Base-by-base conservation (phyloP, 2,329 filamentous ascomycete species). In the Trichoderma asperellum region DNA sequence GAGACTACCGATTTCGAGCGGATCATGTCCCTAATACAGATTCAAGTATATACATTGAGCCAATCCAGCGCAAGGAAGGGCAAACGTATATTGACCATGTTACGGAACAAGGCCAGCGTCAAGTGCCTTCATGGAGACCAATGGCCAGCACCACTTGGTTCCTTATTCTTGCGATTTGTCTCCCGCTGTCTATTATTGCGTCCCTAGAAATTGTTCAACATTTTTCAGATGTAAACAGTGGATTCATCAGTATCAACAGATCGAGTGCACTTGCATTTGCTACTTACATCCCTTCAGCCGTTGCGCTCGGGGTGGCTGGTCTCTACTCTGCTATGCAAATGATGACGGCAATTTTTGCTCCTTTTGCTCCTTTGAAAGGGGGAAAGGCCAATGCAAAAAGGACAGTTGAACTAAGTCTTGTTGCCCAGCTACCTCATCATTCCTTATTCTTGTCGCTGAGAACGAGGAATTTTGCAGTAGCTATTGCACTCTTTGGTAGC, bases 211-310 rank as follows among this genome's bases (percentile, higher is more conserved):
- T 67, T 37, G 37, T 59, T 47, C 64, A 67, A 12, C 64, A 67
- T 40, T 67, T 59, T 16, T 67, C 64, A 27, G 55, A 67, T 3
- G 10, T 52, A 6, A 59, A 59, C 6, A 5, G 52, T 5, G 64
- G 64, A 12, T 67, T 67, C 0, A 16, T 67, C 14, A 52, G 64
- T 14, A 59, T 59, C 5, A 11, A n/a, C 1, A 29, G 40, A 8
- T 59, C 64, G 40, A 67, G 21, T 2, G n/a, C 64, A 7, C 27
- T 58, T 52, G 55, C 55, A 18, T 58, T 67, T 52, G 53, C 64
- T 27, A 67, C 64, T 1, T 67, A 67, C 35, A 59, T 67, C 21
- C 64, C 64, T n/a, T 67, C 64, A 12, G 64, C 64, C 16, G 21
- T 67, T 5, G 64, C 64, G 4, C 29, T 67, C n/a, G 64, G 64